Conservation (phyloP, 2,329 filamentous ascomycete genomes). For the Ambrosiella beaveri region DNA sequence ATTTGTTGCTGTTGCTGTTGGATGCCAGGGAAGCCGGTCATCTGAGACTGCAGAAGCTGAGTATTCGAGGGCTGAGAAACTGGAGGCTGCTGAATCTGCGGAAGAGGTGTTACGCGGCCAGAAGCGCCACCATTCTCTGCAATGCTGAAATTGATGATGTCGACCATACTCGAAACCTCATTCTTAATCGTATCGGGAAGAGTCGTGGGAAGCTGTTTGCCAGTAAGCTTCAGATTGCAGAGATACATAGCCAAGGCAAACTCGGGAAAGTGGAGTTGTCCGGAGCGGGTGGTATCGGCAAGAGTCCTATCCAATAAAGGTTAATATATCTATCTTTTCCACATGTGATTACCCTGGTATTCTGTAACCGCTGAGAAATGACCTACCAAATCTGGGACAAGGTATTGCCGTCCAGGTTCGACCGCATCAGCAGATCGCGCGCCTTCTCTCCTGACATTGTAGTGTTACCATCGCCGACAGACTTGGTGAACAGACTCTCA, state of each 20-base stretch:
- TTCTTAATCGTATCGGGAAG: constrained; percentile 83
- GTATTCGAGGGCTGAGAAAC: constrained; percentile 56
- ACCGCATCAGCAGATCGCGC: constrained; percentile 72
- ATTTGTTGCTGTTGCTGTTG: constrained; percentile 22
- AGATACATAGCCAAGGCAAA: constrained; percentile 97
- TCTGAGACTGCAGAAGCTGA: constrained; percentile 45
- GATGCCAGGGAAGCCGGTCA: constrained; percentile 45
- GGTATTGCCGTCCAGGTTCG: constrained; percentile 70
- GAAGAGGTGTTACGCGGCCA: constrained; percentile 30
- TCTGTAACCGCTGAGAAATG: not conserved
- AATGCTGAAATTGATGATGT: constrained; percentile 93
- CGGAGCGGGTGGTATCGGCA: constrained; percentile 88
- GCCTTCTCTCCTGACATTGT: constrained; percentile 89
- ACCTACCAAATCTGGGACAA: constrained; percentile 81
- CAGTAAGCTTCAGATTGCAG: constrained; percentile 82
- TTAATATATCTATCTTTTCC: constrained; percentile 2
- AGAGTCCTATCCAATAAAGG: constrained; percentile 47
- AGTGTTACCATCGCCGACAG: constrained; percentile 65
- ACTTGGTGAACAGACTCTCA: constrained; percentile 92
- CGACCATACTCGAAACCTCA: constrained; percentile 98
- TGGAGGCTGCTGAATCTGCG: constrained; percentile 31
- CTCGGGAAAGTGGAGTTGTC: constrained; percentile 90
- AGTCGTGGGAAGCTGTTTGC: constrained; percentile 56
- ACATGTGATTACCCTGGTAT: constrained; percentile 12
- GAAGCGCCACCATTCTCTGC: constrained; percentile 47